Conservation (phyloP, 2,329 filamentous ascomycete genomes). For the Colletotrichum kahawae region DNA sequence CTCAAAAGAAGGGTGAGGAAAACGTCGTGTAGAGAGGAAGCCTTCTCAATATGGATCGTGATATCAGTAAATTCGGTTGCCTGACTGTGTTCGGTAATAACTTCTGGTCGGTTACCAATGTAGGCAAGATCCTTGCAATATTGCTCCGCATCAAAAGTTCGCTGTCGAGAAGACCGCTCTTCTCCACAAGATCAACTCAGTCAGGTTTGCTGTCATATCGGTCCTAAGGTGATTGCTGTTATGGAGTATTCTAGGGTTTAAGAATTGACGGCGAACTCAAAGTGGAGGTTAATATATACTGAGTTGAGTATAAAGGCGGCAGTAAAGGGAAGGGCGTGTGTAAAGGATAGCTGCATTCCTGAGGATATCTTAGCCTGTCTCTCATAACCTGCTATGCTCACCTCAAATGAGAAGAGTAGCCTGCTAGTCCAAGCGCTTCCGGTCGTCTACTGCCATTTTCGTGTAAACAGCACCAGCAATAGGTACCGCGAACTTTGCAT, state of each 20-base stretch:
- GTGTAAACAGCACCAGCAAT: background rate
- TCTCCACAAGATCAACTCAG: background rate
- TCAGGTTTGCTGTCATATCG: background rate
- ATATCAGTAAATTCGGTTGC: background rate
- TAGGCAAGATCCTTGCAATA: too few relatives aligned
- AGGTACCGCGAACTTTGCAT: background rate
- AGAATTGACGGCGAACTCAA: background rate
- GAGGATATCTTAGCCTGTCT: background rate
- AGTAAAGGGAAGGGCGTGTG: background rate
- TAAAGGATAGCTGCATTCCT: background rate
- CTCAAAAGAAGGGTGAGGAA: background rate
- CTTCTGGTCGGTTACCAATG: background rate
- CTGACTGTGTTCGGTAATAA: background rate
- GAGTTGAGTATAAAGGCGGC: background rate
- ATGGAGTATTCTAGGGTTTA: background rate
- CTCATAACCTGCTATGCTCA: too few relatives aligned
- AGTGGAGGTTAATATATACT: background rate
- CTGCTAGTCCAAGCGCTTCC: background rate
- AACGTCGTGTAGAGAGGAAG: background rate
- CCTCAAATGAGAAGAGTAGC: background rate
- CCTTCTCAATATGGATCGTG: background rate
- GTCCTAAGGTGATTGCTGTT: background rate
- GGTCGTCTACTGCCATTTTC: background rate
- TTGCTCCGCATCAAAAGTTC: too few relatives aligned
- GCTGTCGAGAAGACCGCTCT: background rate